A percentile compares a stretch with the other conserved stretches of the same genome.
Conservation (phyloP, 306 rosid species). For the Rosa rugosa region DNA sequence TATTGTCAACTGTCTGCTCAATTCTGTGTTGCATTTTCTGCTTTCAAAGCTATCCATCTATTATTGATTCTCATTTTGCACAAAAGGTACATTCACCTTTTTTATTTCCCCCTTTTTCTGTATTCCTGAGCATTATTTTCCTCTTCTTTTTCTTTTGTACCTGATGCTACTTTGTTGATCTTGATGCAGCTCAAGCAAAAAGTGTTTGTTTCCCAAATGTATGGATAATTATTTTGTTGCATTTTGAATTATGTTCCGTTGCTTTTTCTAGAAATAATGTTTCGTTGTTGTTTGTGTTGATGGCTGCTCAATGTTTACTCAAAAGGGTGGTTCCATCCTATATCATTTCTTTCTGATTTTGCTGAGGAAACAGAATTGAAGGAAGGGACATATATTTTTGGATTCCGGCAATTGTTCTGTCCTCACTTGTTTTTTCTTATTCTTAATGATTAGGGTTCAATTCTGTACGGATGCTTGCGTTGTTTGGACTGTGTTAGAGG, state of each 20-base stretch:
- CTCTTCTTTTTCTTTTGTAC: neutral
- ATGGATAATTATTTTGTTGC: neutral
- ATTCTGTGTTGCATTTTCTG: constrained; percentile 3
- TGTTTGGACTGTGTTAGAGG: constrained; percentile 28
- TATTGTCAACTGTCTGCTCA: neutral
- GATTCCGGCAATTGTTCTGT: neutral
- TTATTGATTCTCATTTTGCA: constrained; percentile 11
- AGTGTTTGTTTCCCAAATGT: constrained; percentile 8
- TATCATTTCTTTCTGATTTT: neutral
- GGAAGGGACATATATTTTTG: neutral
- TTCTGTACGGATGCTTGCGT: constrained; percentile 19
- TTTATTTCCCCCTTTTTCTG: too few relatives aligned
- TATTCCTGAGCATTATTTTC: neutral
- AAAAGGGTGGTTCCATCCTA: neutral
- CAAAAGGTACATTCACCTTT: constrained; percentile 9
- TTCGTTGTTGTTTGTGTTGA: neutral
- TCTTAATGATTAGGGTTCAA: constrained; percentile 16
- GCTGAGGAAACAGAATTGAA: neutral
- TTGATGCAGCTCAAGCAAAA: constrained; percentile 26
- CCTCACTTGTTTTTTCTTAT: neutral
- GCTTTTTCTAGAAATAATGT: neutral
- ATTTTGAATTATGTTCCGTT: neutral
- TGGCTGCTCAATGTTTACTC: neutral
- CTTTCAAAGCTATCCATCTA: neutral
- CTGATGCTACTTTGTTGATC: constrained; percentile 5